A percentile compares a stretch with the other conserved stretches of the same genome.
Evolutionary conservation across 208 protist genomes (phyloP).

Genomic region (Eutreptiella sp.): DNA sequence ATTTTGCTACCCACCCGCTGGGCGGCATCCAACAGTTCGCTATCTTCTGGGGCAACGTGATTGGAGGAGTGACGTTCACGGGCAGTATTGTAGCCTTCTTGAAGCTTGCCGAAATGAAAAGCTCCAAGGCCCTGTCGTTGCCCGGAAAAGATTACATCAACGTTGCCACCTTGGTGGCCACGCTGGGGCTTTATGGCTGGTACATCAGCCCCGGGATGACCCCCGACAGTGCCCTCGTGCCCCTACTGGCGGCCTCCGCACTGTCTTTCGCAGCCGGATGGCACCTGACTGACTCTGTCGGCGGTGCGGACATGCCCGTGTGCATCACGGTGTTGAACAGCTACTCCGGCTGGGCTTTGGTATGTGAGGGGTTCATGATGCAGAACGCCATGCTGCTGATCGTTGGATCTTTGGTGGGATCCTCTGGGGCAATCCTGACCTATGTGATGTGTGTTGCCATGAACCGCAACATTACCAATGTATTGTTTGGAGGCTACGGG

Average conservation of each 20-base stretch:
- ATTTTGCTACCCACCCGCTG: conserved; percentile 27
- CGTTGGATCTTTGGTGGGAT: conserved; percentile 77
- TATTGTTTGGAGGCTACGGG: conserved; percentile 74
- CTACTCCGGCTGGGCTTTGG: conserved; percentile 77
- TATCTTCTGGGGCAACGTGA: conserved; percentile 55
- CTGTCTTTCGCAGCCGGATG: background rate
- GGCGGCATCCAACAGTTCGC: conserved; percentile 33
- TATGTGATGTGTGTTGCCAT: conserved; percentile 88
- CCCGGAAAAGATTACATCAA: conserved; percentile 53
- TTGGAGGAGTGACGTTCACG: conserved; percentile 69
- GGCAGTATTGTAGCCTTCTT: conserved; percentile 74
- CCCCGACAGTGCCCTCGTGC: background rate
- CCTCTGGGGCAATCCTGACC: conserved; percentile 75
- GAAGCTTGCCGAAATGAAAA: conserved; percentile 59
- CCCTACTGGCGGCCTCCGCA: background rate
- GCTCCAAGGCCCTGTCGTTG: conserved; percentile 43
- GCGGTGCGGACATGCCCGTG: conserved; percentile 86
- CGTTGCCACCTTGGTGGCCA: conserved; percentile 24
- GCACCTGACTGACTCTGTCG: conserved; percentile 32
- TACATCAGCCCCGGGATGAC: conserved; percentile 26
- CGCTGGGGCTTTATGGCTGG: conserved; percentile 23
- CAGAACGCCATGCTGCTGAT: conserved; percentile 66
- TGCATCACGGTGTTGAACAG: conserved; percentile 83
- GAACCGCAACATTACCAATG: conserved; percentile 64
- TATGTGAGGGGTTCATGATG: conserved; percentile 68